A percentile compares a stretch with the other conserved stretches of the same genome.
phyloP scores from a whole-genome alignment of 1,284 basidiomycete genomes.

The Athelia psychrophila region DNA sequence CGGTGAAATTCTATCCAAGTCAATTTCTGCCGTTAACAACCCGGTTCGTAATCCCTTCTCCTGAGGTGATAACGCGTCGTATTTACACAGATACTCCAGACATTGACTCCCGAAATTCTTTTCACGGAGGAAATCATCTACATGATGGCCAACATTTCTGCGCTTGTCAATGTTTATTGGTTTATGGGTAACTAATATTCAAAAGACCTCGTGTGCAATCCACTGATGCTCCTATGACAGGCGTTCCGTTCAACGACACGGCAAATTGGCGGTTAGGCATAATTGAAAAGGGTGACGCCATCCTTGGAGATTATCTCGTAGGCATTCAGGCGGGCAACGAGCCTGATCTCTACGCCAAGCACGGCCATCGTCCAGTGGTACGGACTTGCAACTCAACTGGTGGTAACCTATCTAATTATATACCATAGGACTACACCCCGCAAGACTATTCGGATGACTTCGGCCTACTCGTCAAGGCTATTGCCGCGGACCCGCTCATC shows the following conservation, averaged over 20 bases:
- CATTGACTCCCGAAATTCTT: conserved; percentile 37
- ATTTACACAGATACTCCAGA: conserved; percentile 7
- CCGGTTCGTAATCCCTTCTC: background rate
- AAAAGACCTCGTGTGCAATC: background rate
- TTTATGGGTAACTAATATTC: conserved; percentile 32
- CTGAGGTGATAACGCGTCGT: background rate
- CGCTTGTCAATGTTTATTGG: conserved; percentile 38
- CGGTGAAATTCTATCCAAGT: background rate
- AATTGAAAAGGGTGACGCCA: conserved; percentile 41
- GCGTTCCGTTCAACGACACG: conserved; percentile 52
- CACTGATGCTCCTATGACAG: background rate
- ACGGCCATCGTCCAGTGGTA: conserved; percentile 23
- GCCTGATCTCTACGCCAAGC: conserved; percentile 57
- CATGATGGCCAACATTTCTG: conserved; percentile 37
- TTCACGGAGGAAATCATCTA: conserved; percentile 41
- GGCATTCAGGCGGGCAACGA: conserved; percentile 69
- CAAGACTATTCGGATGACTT: conserved; percentile 45
- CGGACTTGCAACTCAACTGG: conserved; percentile 8
- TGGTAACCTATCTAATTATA: background rate
- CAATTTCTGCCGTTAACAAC: background rate
- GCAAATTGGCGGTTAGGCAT: conserved; percentile 51
- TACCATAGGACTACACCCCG: conserved; percentile 29
- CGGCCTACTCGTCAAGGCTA: conserved; percentile 29
- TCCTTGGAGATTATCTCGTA: conserved; percentile 57
- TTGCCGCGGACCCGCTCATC: conserved; percentile 42